These are phyloP conservation scores for Mucor circinelloides DNA, from an alignment of 371 early-diverging fungal genomes.

Conservation along the genomic window DNA sequence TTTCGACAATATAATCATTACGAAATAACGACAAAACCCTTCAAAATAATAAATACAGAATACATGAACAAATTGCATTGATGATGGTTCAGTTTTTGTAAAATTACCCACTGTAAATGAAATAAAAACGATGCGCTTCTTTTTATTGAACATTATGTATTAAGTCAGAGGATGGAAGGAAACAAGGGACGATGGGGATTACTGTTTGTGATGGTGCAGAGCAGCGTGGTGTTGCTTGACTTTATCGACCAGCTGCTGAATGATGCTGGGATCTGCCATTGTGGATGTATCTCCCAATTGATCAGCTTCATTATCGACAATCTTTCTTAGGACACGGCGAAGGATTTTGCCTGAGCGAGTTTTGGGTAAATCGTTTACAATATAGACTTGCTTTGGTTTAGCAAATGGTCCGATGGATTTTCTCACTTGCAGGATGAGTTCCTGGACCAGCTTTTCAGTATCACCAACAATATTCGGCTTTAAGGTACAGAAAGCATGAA, in stretches of 20 bases:
- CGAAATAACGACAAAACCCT: constrained; percentile 6
- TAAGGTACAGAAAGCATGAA: constrained; percentile 75
- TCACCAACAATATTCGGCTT: constrained; percentile 51
- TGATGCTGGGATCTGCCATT: constrained; percentile 73
- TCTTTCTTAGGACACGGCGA: constrained; percentile 92
- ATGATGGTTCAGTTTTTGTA: constrained; percentile 1
- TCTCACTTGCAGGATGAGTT: constrained; percentile 81
- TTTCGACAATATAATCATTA: neutral
- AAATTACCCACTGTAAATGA: neutral
- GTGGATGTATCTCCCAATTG: constrained; percentile 90
- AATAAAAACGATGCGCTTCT: neutral
- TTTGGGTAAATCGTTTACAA: constrained; percentile 93
- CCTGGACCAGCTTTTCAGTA: constrained; percentile 53
- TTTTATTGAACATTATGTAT: neutral
- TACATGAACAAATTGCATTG: constrained; percentile 4
- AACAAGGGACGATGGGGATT: too few relatives aligned
- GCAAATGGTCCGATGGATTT: constrained; percentile 94
- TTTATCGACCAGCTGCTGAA: constrained; percentile 10
- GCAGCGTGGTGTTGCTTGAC: neutral
- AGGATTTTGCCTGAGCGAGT: constrained; percentile 98
- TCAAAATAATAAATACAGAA: neutral
- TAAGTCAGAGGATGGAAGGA: neutral
- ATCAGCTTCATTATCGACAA: constrained; percentile 84
- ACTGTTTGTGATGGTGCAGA: neutral
- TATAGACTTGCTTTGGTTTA: constrained; percentile 83